phyloP scores from a whole-genome alignment of 1,139 yeast genomes.

The Entelexis paramagnoliae region DNA sequence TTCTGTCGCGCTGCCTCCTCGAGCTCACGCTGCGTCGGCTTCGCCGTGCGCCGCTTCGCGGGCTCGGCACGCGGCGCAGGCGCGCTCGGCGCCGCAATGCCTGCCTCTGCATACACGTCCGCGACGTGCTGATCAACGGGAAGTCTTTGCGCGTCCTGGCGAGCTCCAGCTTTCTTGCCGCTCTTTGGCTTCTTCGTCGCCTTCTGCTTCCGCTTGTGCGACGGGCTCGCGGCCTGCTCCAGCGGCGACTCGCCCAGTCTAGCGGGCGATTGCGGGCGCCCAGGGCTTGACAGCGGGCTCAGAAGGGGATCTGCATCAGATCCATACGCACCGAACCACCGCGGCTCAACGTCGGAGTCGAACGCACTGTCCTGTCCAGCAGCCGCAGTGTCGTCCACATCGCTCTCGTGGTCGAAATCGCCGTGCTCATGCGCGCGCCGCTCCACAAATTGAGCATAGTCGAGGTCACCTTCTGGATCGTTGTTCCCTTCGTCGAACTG shows the following conservation, averaged over 20 bases:
- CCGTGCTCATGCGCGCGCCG: conserved; percentile 7
- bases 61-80: not conserved
- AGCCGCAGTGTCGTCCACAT: not conserved
- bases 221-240: not conserved
- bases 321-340: not conserved
- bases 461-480: conserved; percentile 12
- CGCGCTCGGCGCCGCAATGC: not conserved
- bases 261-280: not conserved
- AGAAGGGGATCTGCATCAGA: not conserved
- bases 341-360: not conserved
- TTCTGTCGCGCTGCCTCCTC: conserved; percentile 18
- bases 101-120: not conserved
- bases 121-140: not conserved
- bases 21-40: conserved; percentile 11
- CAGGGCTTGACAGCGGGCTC: conserved; percentile 3
- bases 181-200: not conserved
- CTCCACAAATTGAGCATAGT: conserved; percentile 14
- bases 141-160: too few species aligned
- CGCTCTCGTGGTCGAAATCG: not conserved
- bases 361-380: not conserved
- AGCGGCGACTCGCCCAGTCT: too few species aligned
- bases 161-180: not conserved
- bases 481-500: conserved; percentile 11
- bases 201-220: not conserved
- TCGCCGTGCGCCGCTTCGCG: not conserved